Evolutionary conservation across 1,284 basidiomycete species (phyloP).

Genomic region (Cryptococcus sp.): DNA sequence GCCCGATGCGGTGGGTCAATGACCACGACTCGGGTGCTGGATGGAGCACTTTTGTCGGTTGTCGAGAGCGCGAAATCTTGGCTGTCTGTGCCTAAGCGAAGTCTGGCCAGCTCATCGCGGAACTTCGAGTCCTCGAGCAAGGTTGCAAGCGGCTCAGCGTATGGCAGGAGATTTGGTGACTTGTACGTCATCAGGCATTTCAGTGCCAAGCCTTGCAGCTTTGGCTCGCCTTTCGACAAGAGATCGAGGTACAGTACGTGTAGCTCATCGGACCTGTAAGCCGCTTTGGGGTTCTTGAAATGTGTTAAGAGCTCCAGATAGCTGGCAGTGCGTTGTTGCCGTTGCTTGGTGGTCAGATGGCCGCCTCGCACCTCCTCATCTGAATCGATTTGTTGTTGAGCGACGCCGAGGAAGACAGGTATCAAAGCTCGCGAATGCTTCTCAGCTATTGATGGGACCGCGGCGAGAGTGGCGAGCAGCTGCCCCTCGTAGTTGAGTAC

Average conservation of each 20-base stretch:
- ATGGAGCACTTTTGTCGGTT: conserved; percentile 68
- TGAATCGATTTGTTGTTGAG: conserved; percentile 26
- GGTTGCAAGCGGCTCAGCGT: conserved; percentile 67
- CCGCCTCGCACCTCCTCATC: conserved; percentile 16
- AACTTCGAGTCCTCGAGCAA: conserved; percentile 85
- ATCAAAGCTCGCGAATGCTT: conserved; percentile 80
- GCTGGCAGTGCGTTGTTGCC: conserved; percentile 59
- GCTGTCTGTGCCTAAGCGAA: conserved; percentile 61
- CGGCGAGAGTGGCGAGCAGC: conserved; percentile 68
- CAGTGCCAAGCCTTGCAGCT: conserved; percentile 75
- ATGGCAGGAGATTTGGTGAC: conserved; percentile 64
- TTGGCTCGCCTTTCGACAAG: conserved; percentile 82
- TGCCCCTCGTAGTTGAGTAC: conserved; percentile 74
- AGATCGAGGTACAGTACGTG: conserved; percentile 69
- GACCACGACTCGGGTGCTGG: conserved; percentile 73
- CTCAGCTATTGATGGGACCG: conserved; percentile 71
- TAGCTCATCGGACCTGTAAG: conserved; percentile 70
- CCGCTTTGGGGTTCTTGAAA: conserved; percentile 85
- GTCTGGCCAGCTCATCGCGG: conserved; percentile 78
- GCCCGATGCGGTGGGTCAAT: conserved; percentile 67
- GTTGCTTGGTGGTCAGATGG: conserved; percentile 48
- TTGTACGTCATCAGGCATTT: conserved; percentile 85
- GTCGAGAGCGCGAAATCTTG: conserved; percentile 64
- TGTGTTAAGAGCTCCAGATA: conserved; percentile 89
- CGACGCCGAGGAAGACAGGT: conserved; percentile 67